Evolutionary conservation across 1,139 yeast species (phyloP), one percentile per base, ranked within the genome.

Genomic region (Geotrichum fermentans): DNA sequence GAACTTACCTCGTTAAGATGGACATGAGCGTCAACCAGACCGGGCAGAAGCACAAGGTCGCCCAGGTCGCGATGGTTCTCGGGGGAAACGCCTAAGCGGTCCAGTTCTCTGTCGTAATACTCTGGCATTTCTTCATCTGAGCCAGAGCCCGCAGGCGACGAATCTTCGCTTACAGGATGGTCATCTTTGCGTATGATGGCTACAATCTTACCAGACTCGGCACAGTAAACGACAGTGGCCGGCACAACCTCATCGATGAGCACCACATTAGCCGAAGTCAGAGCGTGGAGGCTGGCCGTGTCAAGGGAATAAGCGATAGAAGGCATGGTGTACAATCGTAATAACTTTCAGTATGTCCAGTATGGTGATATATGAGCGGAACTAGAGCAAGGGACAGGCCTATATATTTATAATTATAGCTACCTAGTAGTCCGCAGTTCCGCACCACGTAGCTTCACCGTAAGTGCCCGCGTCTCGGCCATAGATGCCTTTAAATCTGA

Each of bases 11-110:
- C 97, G 65, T 89, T 89, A 59, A 89, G 72, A 63, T 89, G 97
- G 29, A 89, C 97, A 65, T 90, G 97, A 8, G 95, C 78, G 62
- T 90, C 97, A 1, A 90, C 96, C 35, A 90, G 73, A 0, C 97
- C 97, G 0, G 97, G 97, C 73, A 90, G 73, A 11, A 90, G 74
- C 26, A 78, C 77, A 22, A 73, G 66, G 0, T 94, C 92, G 8
- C 83, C 73, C 13, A 48, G n/a, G 37, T 51, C 45, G 6, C 50
- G 38, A 22, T 35, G 39, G 17, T 43, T 44, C 18, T 32, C 47
- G 13, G 45, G 48, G 1, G 37, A 28, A 26, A 47, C 45, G 14
- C 37, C 39, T 3, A 47, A 43, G 17, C 18, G 34, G 6, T 47
- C 26, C 2, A 47, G 47, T n/a, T 42, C 50, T 18, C 36, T 18